These are phyloP conservation scores for Euryodendron excelsum DNA, from an alignment of 148 eudicot species.

Conservation along the genomic window DNA sequence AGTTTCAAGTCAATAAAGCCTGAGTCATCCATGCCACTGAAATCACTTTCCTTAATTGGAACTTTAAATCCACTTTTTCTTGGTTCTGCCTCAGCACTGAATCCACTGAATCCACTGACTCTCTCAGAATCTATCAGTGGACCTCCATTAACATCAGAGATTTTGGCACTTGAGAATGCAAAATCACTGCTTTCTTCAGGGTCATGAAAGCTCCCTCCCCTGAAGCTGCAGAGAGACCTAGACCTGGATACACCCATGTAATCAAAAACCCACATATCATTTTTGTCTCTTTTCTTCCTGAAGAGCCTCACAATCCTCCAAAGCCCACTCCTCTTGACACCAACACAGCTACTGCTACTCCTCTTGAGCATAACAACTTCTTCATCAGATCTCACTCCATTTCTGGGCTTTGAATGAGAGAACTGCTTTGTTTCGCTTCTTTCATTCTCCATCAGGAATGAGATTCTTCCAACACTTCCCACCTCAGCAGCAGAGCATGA, in stretches of 20 bases:
- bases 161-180: conserved; percentile 58
- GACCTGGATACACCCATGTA: conserved; percentile 62
- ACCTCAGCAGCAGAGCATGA: conserved; percentile 35
- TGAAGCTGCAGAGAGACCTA: conserved; percentile 72
- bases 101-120: conserved; percentile 54
- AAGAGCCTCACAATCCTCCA: conserved; percentile 70
- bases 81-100: conserved; percentile 65
- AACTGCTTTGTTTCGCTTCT: conserved; percentile 9
- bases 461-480: conserved; percentile 67
- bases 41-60: conserved; percentile 51
- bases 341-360: conserved; percentile 55
- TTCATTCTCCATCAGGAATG: conserved; percentile 77
- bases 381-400: conserved; percentile 16
- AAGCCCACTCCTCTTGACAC: conserved; percentile 36
- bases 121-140: conserved; percentile 44
- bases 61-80: conserved; percentile 39
- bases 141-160: conserved; percentile 65
- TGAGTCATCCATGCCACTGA: conserved; percentile 60
- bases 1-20: conserved; percentile 72
- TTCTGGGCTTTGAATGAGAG: conserved; percentile 11
- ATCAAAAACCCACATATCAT: conserved; percentile 24
- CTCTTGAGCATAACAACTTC: conserved; percentile 37
- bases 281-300: conserved; percentile 44
- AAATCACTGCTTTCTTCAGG: conserved; percentile 43
- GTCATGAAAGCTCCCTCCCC: conserved; percentile 41